Evolutionary conservation across 352 stramenopile species (phyloP).

Genomic region (Sclerospora graminicola): DNA sequence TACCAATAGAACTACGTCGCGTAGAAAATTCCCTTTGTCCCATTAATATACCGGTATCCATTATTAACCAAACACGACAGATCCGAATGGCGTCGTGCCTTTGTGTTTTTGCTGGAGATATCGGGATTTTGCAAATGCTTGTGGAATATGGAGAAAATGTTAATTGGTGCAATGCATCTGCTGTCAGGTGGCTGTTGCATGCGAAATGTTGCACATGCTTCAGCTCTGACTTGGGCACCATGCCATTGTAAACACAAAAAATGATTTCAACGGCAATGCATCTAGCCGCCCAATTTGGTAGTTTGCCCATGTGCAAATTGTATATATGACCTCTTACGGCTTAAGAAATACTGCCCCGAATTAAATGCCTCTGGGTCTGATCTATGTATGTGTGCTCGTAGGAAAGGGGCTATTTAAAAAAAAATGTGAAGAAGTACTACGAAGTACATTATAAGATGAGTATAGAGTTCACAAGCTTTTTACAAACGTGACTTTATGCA

Average conservation of each 20-base stretch:
- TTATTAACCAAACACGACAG: conserved; percentile 29
- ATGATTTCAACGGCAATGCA: conserved; percentile 43
- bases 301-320: conserved; percentile 35
- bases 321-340: no score
- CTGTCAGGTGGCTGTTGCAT: conserved; percentile 43
- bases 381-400: no score
- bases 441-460: no score
- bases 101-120: conserved; percentile 34
- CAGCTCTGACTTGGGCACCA: conserved; percentile 34
- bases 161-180: conserved; percentile 38
- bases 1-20: no score
- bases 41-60: no score
- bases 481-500: no score
- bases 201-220: conserved; percentile 26
- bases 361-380: no score
- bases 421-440: no score
- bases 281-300: conserved; percentile 39
- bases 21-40: no score
- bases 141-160: conserved; percentile 38
- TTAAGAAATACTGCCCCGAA: no score
- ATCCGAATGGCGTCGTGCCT: conserved; percentile 32
- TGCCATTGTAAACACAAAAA: conserved; percentile 39
- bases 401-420: no score
- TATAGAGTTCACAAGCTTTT: no score
- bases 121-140: conserved; percentile 36